Conservation (phyloP, 2,329 filamentous ascomycete genomes). For the Colletotrichum orbiculare region DNA sequence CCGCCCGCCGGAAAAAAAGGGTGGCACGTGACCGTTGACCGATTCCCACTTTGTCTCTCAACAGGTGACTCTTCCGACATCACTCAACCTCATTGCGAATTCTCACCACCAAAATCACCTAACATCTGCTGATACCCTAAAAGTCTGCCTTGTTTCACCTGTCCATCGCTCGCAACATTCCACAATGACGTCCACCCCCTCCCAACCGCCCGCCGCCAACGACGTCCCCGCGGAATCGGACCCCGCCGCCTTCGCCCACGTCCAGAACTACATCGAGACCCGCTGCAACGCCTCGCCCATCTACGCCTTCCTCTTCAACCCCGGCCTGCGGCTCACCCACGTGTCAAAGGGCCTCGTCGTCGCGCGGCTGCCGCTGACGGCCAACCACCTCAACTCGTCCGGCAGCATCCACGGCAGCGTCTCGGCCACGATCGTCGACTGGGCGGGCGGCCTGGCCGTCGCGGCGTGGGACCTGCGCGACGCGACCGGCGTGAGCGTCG, state of each 20-base stretch:
- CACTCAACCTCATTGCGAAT: too few relatives aligned
- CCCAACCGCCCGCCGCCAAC: constrained; percentile 16
- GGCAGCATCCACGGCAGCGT: constrained; percentile 78
- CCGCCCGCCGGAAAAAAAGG: too few relatives aligned
- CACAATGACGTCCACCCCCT: constrained; percentile 26
- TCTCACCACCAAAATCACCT: too few relatives aligned
- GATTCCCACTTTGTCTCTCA: too few relatives aligned
- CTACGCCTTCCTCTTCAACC: constrained; percentile 39
- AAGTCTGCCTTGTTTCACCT: too few relatives aligned
- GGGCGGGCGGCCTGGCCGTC: constrained; percentile 78
- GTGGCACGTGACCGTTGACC: too few relatives aligned
- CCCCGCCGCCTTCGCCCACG: constrained; percentile 38
- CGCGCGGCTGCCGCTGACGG: constrained; percentile 36
- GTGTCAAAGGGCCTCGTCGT: constrained; percentile 38
- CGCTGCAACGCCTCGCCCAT: constrained; percentile 40
- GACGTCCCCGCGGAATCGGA: constrained; percentile 31
- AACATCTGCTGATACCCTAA: too few relatives aligned
- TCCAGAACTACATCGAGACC: constrained; percentile 39
- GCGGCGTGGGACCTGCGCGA: constrained; percentile 70
- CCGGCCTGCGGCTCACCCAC: constrained; percentile 37
- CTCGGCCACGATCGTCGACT: constrained; percentile 77
- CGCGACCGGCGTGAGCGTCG: constrained; percentile 76
- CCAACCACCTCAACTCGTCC: constrained; percentile 39
- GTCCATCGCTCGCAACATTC: background rate
- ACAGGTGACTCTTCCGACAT: too few relatives aligned